Percentiles rank a stretch among this genome's conserved stretches.
These are phyloP conservation scores for Cercospora sp. DNA, from an alignment of 2,329 filamentous ascomycete species.

Conservation along the genomic window DNA sequence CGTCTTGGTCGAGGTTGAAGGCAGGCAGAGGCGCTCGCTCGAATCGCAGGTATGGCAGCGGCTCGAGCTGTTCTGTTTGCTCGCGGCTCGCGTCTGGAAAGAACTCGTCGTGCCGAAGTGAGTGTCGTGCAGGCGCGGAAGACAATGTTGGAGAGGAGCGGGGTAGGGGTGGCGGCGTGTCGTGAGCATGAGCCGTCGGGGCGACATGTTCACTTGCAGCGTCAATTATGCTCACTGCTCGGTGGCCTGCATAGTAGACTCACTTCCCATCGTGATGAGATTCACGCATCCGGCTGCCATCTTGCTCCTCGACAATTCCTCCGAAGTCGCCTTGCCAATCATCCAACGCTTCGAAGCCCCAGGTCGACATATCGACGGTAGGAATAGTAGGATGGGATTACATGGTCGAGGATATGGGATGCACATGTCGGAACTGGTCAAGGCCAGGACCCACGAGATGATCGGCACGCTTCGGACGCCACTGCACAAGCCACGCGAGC, in stretches of 20 bases:
- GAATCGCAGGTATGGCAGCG: not conserved
- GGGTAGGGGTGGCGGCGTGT: not conserved
- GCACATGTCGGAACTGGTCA: not conserved
- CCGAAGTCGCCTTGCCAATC: not conserved
- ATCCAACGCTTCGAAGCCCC: constrained; percentile 10
- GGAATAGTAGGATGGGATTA: not conserved
- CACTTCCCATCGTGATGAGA: constrained; percentile 2
- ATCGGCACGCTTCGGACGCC: not conserved
- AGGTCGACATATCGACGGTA: constrained; percentile 16
- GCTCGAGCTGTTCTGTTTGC: not conserved
- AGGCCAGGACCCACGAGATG: not conserved
- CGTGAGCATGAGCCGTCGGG: not conserved
- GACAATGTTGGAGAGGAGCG: not conserved
- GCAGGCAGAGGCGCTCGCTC: not conserved
- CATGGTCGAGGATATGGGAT: not conserved
- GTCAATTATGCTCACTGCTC: not conserved
- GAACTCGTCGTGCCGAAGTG: not conserved
- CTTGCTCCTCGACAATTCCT: not conserved
- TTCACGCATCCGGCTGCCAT: not conserved
- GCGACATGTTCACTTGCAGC: not conserved
- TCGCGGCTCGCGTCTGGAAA: not conserved
- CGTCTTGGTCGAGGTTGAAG: not conserved
- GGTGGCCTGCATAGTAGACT: not conserved
- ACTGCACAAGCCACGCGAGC: not conserved
- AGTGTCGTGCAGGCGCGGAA: not conserved